A percentile compares a stretch with the other conserved stretches of the same genome.
Conservation (phyloP, 2,329 filamentous ascomycete species). For the Talaromyces sp. region DNA sequence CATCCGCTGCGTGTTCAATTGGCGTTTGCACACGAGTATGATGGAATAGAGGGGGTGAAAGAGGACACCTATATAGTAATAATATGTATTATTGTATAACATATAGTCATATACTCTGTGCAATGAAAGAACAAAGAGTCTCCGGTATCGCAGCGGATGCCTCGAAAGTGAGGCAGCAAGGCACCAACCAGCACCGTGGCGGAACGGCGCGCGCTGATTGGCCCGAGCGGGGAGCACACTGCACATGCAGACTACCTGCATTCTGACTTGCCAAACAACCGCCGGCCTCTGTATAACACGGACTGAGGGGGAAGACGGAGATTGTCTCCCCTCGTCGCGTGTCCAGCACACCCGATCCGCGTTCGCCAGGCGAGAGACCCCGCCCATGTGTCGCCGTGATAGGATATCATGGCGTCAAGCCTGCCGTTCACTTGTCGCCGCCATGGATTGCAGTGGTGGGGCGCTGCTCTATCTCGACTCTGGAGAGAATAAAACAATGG, state of each 20-base stretch:
- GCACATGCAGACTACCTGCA: conserved; percentile 7
- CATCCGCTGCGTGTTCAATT: not conserved
- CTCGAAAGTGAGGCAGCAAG: not conserved
- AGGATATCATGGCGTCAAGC: not conserved
- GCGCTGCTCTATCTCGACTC: not conserved
- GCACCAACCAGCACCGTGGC: not conserved
- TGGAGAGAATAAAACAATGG: not conserved
- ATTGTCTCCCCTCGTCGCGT: not conserved
- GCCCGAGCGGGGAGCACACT: conserved; percentile 3
- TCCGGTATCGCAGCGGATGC: not conserved
- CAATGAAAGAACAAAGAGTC: too few species aligned
- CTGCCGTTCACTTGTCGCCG: not conserved
- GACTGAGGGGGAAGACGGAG: too few species aligned
- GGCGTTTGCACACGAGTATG: not conserved
- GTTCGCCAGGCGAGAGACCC: not conserved
- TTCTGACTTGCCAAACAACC: conserved; percentile 3
- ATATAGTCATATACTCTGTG: too few species aligned
- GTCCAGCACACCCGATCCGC: not conserved
- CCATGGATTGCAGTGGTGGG: not conserved
- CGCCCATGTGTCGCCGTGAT: conserved; percentile 7
- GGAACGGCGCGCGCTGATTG: conserved; percentile 6
- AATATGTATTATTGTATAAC: not conserved
- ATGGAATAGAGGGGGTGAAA: too few species aligned
- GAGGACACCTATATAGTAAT: too few species aligned
- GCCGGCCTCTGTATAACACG: not conserved